These are phyloP conservation scores for Plantago ovata DNA, from an alignment of 257 asterid species.

Conservation along the genomic window DNA sequence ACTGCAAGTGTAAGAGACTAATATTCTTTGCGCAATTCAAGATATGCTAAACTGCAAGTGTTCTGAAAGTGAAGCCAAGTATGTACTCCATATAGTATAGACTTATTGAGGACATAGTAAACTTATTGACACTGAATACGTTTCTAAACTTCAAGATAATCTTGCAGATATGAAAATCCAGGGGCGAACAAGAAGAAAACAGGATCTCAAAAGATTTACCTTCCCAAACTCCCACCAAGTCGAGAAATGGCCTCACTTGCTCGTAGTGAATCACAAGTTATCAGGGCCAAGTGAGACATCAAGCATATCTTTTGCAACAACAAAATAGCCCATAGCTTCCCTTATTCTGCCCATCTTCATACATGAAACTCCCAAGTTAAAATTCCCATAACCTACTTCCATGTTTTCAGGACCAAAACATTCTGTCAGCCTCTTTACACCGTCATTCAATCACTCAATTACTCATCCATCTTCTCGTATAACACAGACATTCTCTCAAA, in stretches of 20 bases:
- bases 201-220: background rate
- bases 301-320: background rate
- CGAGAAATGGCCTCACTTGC: background rate
- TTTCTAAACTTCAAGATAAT: no score
- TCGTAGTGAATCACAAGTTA: background rate
- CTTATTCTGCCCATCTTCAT: background rate
- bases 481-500: background rate
- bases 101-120: no score
- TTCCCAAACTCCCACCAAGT: background rate
- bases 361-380: background rate
- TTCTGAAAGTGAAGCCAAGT: no score
- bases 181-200: background rate
- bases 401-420: background rate
- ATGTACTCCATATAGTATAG: no score
- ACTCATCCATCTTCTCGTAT: constrained; percentile 1
- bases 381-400: background rate
- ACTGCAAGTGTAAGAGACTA: no score
- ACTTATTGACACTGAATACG: no score
- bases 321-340: background rate
- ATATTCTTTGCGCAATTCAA: no score
- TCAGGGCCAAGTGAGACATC: background rate
- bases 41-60: no score
- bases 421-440: background rate
- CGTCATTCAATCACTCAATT: background rate
- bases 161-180: background rate